These are phyloP conservation scores for Hymenoscyphus fraxineus DNA, from an alignment of 2,329 filamentous ascomycete genomes.

Conservation along the genomic window DNA sequence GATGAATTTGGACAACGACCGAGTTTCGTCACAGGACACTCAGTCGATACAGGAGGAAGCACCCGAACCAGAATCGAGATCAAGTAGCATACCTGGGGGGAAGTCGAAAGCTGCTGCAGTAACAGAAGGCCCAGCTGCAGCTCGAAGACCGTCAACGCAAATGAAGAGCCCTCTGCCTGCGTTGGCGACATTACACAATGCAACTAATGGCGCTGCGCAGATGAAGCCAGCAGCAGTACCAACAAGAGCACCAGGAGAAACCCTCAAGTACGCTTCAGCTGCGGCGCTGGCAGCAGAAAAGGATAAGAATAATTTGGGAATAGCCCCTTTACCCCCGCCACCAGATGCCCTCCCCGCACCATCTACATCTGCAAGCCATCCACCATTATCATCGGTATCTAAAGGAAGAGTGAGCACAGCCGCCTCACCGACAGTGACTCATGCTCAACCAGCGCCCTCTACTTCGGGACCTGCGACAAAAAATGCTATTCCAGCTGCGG, in stretches of 20 bases:
- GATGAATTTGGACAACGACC: conserved; percentile 75
- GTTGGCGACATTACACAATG: conserved; percentile 80
- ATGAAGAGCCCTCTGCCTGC: conserved; percentile 93
- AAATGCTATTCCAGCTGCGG: conserved; percentile 34
- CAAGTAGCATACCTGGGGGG: conserved; percentile 41
- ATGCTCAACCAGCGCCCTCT: conserved; percentile 43
- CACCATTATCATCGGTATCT: conserved; percentile 38
- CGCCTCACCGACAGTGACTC: conserved; percentile 49
- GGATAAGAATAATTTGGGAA: conserved; percentile 86
- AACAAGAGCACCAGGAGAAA: conserved; percentile 79
- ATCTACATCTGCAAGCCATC: conserved; percentile 37
- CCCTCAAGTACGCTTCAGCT: conserved; percentile 93
- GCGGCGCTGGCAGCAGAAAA: conserved; percentile 90
- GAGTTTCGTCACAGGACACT: conserved; percentile 89
- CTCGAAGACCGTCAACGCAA: conserved; percentile 78
- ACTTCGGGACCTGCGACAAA: conserved; percentile 37
- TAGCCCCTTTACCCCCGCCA: conserved; percentile 88
- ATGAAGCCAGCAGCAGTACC: conserved; percentile 96
- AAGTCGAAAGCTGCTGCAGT: conserved; percentile 52
- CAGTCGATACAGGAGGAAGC: conserved; percentile 87
- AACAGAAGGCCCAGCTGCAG: conserved; percentile 54
- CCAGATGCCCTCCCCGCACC: conserved; percentile 58
- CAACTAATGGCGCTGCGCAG: conserved; percentile 56
- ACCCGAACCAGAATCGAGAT: conserved; percentile 53
- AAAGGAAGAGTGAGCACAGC: conserved; percentile 52